A percentile compares a stretch with the other conserved stretches of the same genome.
Conservation (phyloP, 192 early-diverging fungal species). For the Gonapodya sp. region DNA sequence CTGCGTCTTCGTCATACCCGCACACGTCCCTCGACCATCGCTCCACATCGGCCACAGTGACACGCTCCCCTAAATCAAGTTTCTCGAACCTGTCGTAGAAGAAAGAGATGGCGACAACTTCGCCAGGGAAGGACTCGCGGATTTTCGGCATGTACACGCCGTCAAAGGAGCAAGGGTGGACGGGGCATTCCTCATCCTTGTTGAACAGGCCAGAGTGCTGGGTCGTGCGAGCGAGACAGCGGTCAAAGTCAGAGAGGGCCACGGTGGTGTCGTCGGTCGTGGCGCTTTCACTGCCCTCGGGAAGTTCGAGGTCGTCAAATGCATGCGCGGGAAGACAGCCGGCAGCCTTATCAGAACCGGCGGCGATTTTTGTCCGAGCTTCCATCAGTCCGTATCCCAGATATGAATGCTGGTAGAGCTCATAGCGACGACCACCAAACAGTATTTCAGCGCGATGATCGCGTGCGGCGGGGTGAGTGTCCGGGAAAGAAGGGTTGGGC, state of each 20-base stretch:
- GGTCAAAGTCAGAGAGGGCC: background rate
- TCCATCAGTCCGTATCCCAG: slow-evolving; percentile 85
- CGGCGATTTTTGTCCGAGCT: slow-evolving; percentile 59
- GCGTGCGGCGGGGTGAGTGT: slow-evolving; percentile 32
- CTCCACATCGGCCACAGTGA: slow-evolving; percentile 60
- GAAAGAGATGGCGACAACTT: slow-evolving; percentile 91
- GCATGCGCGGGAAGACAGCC: slow-evolving; percentile 41
- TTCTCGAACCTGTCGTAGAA: slow-evolving; percentile 84
- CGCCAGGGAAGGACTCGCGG: slow-evolving; percentile 49
- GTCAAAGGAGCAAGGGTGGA: slow-evolving; percentile 74
- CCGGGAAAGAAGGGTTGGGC: slow-evolving; percentile 44
- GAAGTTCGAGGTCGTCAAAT: slow-evolving; percentile 41
- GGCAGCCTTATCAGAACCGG: background rate
- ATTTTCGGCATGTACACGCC: slow-evolving; percentile 87
- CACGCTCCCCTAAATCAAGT: slow-evolving; percentile 57
- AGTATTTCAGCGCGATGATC: slow-evolving; percentile 60
- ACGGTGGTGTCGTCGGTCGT: background rate
- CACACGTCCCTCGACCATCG: slow-evolving; percentile 62
- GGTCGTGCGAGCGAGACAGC: background rate
- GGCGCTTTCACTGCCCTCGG: slow-evolving; percentile 36
- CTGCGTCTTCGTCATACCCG: slow-evolving; percentile 23
- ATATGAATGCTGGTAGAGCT: slow-evolving; percentile 92
- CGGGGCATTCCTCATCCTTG: slow-evolving; percentile 52
- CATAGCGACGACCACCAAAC: slow-evolving; percentile 63
- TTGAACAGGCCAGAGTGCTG: slow-evolving; percentile 44